A percentile compares a stretch with the other conserved stretches of the same genome.
These are phyloP conservation scores for Breynia disticha DNA, from an alignment of 441 rosid genomes.

Conservation along the genomic window DNA sequence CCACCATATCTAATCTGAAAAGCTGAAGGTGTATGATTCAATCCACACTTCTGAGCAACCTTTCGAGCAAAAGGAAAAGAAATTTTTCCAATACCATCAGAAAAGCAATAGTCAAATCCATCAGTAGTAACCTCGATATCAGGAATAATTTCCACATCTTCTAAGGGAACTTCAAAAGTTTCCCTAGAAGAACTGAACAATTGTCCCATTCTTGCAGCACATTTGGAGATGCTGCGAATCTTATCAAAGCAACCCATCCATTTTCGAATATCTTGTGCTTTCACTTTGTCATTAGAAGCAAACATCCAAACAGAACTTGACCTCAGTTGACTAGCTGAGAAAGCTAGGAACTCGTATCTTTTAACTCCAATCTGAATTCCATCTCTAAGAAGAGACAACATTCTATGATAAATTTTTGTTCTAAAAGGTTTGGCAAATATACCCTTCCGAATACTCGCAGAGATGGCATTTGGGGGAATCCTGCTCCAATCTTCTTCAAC, in stretches of 20 bases:
- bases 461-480: slow-evolving; percentile 57
- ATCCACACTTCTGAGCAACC: slow-evolving; percentile 73
- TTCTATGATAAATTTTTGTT: slow-evolving; percentile 59
- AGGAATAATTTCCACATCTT: slow-evolving; percentile 69
- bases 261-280: slow-evolving; percentile 66
- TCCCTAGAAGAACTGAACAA: slow-evolving; percentile 78
- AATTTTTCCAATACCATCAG: slow-evolving; percentile 94
- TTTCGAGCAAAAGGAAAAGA: slow-evolving; percentile 61
- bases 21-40: slow-evolving; percentile 70
- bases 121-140: slow-evolving; percentile 66
- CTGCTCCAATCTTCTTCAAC: slow-evolving; percentile 97
- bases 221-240: slow-evolving; percentile 72
- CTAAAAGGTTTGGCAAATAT: slow-evolving; percentile 56
- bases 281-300: slow-evolving; percentile 68
- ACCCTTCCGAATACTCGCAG: slow-evolving; percentile 52
- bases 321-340: slow-evolving; percentile 89
- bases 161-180: slow-evolving; percentile 53
- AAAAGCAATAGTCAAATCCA: slow-evolving; percentile 72
- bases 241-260: slow-evolving; percentile 97
- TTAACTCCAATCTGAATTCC: slow-evolving; percentile 71
- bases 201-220: slow-evolving; percentile 99
- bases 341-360: slow-evolving; percentile 77
- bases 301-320: slow-evolving; percentile 97
- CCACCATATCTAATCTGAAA: slow-evolving; percentile 97
- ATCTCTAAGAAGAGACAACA: slow-evolving; percentile 58